Base-by-base conservation (phyloP, 2,329 filamentous ascomycete species). In the Ramularia collo-cygni region DNA sequence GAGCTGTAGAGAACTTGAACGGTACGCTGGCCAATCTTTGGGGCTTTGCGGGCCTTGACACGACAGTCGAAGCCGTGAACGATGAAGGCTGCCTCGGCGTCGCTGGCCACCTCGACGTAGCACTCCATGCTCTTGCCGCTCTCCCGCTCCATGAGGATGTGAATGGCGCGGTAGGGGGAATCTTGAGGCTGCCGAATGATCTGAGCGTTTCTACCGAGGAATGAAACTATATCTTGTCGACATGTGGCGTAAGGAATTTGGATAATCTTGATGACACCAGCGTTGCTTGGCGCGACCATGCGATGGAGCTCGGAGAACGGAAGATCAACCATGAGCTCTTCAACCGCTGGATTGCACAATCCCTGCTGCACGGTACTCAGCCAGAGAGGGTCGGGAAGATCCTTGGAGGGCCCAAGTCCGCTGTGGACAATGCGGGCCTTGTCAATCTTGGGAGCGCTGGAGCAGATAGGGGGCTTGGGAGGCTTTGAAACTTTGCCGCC, bases 91-190 rank as follows among this genome's bases (percentile, higher is more conserved):
- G 72, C 72, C 47, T 69, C 66, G 8, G 43, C 42, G 1, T 40
- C 34, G 13, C 46, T 55, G n/a, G 52, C 44, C 26, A 75, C 64
- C 40, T 76, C 72, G 28, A 73, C 62, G 47, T 64, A 76, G 43
- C 64, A 70, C 37, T 75, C 71, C 64, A 71, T 71, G 1, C 72
- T 75, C 60, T 75, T 76, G 13, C 69, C 71, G n/a, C 71, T 74
- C 15, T 68, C 65, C 15, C 72, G 69, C 46, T 76, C 73, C 72
- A 76, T 75, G 42, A 75, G 70, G 46, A 76, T 72, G 48, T 76
- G 73, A n/a, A 75, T 61, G 1, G 70, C 61, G 30, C 61, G 67
- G 18, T 68, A 71, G 4, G 59, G 48, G 4, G 55, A 26, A 68
- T 63, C 45, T 62, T 60, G 31, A 64, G 65, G 39, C 68, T 68